Evolutionary conservation across 768 basidiomycete species (phyloP), one percentile per base, ranked within the genome.

Genomic region (Serendipita sp.): DNA sequence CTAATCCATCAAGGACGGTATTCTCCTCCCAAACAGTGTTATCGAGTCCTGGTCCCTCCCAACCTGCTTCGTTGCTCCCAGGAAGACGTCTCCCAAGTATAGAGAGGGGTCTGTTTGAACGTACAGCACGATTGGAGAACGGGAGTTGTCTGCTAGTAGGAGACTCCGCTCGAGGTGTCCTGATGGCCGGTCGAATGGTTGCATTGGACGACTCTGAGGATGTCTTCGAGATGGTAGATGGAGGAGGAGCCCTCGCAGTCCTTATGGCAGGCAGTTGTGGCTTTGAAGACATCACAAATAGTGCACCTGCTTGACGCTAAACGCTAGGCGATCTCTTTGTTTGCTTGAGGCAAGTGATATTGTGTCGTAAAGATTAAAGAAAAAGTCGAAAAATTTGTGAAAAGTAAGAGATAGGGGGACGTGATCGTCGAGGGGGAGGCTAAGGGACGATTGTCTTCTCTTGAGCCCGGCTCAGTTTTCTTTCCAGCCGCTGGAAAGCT

Each of bases 201-300:
- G 56, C 56, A 60, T 60, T 60, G 23, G 56, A 60, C 10, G 56
- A 60, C 30, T 23, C 35, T n/a, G 56, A 60, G 11, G 56, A 60
- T 36, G 56, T 28, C 10, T 28, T 60, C 16, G 56, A 60, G 4
- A 60, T 36, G 4, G 56, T 60, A 60, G 56, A 60, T 10, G 56
- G 56, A 5, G 56, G 5, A 34, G 28, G 16, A 60, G 56, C 8
- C 32, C 3, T 32, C n/a, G n/a, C 16, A 60, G 56, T 52, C 2
- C 48, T 52, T 10, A 52, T 8, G 10, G 18, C 32, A 34, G 48
- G 18, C 16, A 52, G n/a, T 8, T 5, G 18, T 52, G 5, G 48
- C 48, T 1, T 18, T n/a, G 32, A 34, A 8, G 18, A 8, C 32
- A 34, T 32, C 48, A 52, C 32, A 52, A 41, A 41, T 13, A 13